phyloP scores from a whole-genome alignment of 305 asterid species.

The Rubia tinctorum region DNA sequence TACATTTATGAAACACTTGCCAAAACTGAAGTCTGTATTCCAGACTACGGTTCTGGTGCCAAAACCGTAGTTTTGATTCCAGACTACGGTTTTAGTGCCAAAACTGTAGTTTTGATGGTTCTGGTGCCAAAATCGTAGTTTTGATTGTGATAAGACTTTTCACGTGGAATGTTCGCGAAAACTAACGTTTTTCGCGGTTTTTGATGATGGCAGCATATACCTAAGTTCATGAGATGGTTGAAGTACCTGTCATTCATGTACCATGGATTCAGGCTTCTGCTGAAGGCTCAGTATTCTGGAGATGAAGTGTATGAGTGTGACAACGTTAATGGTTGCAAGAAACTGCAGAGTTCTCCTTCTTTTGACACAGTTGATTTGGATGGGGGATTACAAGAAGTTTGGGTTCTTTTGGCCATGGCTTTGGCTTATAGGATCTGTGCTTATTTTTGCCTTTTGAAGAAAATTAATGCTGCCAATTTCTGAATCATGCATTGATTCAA shows the following conservation, averaged over 20 bases:
- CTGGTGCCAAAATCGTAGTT: too few relatives aligned
- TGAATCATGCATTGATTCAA: too few relatives aligned
- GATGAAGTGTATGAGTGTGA: slow-evolving; percentile 71
- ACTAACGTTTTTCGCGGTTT: background rate
- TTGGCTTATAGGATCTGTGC: slow-evolving; percentile 64
- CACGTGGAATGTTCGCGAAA: background rate
- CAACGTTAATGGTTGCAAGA: slow-evolving; percentile 60
- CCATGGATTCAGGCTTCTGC: slow-evolving; percentile 83
- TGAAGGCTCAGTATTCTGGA: slow-evolving; percentile 80
- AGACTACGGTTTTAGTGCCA: too few relatives aligned
- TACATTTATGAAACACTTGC: slow-evolving; percentile 5
- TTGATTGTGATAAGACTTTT: background rate
- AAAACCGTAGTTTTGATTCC: too few relatives aligned
- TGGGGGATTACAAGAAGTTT: slow-evolving; percentile 75
- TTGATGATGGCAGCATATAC: slow-evolving; percentile 57
- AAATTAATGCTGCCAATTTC: slow-evolving; percentile 33
- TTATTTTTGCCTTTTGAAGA: slow-evolving; percentile 57
- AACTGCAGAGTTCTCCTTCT: slow-evolving; percentile 78
- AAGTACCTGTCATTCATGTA: slow-evolving; percentile 83
- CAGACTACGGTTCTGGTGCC: too few relatives aligned
- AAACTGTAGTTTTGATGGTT: too few relatives aligned
- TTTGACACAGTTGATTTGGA: slow-evolving; percentile 69
- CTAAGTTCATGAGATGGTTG: slow-evolving; percentile 81
- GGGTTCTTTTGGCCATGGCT: slow-evolving; percentile 83
- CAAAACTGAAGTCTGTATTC: too few relatives aligned